Evolutionary conservation across 2,329 filamentous ascomycete genomes (phyloP), one percentile per base, ranked within the genome.

Genomic region (Pseudogymnoascus sp.): DNA sequence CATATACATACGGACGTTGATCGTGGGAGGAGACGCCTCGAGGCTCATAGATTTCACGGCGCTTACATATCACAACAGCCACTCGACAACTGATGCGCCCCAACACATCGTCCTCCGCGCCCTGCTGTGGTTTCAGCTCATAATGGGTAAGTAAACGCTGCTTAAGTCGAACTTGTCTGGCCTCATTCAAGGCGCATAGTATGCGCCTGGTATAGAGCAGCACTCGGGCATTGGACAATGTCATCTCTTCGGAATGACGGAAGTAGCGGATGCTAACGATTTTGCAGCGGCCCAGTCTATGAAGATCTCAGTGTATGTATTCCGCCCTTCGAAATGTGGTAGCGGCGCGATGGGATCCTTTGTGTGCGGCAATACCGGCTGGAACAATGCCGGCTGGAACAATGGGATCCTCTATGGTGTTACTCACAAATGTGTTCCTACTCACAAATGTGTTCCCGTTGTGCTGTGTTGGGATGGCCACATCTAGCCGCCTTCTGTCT

Each of bases 281-380:
- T 18, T 56, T 16, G 28, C 50, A 56, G 50, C 50, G 50, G 37
- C 60, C 16, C n/a, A 28, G 18, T 21, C 42, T 56, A 62, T 46
- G 28, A 12, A 64, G 64, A 61, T 37, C 4, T 60, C 65, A 79
- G 78, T 71, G 69, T 53, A 67, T n/a, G 50, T 56, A 36, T 85
- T 84, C 70, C 79, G 6, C n/a, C 50, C 5, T 36, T 56, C 50
- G 50, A 34, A 36, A 18, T 34, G 8, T 8, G n/a, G 18, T 21
- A 18, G 50, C 16, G 16, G 12, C n/a, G 25, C 16, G 28, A 21
- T 56, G 28, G 23, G 50, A 56, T 56, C 28, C 28, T 56, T 56
- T 56, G 28, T 34, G 10, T 21, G 44, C 18, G 50, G 28, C n/a
- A 56, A 56, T 36, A 34, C n/a, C 16, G 28, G n/a, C 50, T 34